Percentiles rank a stretch among this genome's conserved stretches.
These are phyloP conservation scores for Phyllosticta citribraziliensis DNA, from an alignment of 2,329 filamentous ascomycete species.

Conservation along the genomic window DNA sequence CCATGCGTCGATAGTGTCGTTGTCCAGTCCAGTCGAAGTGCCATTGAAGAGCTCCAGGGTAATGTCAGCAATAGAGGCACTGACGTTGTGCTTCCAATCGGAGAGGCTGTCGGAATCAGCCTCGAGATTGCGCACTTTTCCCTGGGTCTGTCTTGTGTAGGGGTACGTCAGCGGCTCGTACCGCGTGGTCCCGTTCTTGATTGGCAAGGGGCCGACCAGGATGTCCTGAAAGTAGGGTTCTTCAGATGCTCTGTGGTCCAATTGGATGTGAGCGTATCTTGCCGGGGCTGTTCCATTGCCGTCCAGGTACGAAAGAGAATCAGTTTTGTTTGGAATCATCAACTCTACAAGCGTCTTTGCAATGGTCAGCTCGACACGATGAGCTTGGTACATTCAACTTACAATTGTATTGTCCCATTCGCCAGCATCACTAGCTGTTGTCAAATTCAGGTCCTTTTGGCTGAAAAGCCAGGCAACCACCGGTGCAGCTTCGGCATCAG, in stretches of 20 bases:
- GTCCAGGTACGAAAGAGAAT: constrained; percentile 37
- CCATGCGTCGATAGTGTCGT: constrained; percentile 32
- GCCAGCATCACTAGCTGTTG: constrained; percentile 22
- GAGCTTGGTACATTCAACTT: background rate
- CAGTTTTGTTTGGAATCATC: constrained; percentile 42
- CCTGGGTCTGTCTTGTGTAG: constrained; percentile 22
- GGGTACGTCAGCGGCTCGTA: constrained; percentile 21
- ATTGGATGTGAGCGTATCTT: constrained; percentile 35
- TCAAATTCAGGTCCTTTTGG: constrained; percentile 33
- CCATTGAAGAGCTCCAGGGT: constrained; percentile 38
- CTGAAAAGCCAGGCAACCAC: constrained; percentile 33
- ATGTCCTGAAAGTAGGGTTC: constrained; percentile 34
- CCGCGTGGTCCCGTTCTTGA: constrained; percentile 29
- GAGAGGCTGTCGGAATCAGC: constrained; percentile 26
- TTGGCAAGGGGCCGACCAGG: constrained; percentile 41
- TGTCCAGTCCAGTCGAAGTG: constrained; percentile 28
- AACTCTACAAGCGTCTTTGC: constrained; percentile 24
- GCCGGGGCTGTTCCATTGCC: constrained; percentile 25
- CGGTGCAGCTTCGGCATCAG: constrained; percentile 29
- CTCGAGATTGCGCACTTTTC: constrained; percentile 33
- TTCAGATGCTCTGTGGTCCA: constrained; percentile 20
- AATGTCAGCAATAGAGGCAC: constrained; percentile 30
- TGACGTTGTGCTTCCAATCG: constrained; percentile 29
- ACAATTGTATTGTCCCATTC: constrained; percentile 27
- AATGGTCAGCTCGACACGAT: background rate